Conservation (phyloP, 1,284 basidiomycete species). For the Boletellus dicymbophilus region DNA sequence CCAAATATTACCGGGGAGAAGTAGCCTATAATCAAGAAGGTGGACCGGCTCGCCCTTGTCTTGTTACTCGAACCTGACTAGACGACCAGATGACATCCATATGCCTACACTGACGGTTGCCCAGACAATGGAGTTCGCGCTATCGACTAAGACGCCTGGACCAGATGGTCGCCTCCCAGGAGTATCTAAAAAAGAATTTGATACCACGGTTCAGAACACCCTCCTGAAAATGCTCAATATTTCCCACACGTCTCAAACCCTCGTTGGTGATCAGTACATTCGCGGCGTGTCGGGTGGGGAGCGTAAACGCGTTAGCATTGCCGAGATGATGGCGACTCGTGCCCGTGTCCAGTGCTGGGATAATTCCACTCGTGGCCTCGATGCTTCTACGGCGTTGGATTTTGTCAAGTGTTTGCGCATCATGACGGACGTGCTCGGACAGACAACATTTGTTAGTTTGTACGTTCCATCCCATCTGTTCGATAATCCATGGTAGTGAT, state of each 20-base stretch:
- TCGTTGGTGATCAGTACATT: slow-evolving; percentile 84
- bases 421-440: slow-evolving; percentile 76
- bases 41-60: slow-evolving; percentile 12
- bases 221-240: slow-evolving; percentile 83
- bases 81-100: slow-evolving; percentile 63
- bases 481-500: slow-evolving; percentile 15
- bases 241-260: slow-evolving; percentile 71
- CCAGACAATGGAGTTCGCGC: slow-evolving; percentile 68
- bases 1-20: slow-evolving; percentile 75
- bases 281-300: slow-evolving; percentile 89
- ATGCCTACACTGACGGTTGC: slow-evolving; percentile 77
- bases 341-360: slow-evolving; percentile 83
- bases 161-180: slow-evolving; percentile 71
- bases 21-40: slow-evolving; percentile 85
- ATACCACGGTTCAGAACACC: slow-evolving; percentile 56
- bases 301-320: slow-evolving; percentile 85
- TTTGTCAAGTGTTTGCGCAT: slow-evolving; percentile 74
- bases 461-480: slow-evolving; percentile 39
- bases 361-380: slow-evolving; percentile 84
- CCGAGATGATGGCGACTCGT: slow-evolving; percentile 82
- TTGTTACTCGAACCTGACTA: slow-evolving; percentile 2
- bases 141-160: slow-evolving; percentile 69
- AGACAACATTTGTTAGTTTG: slow-evolving; percentile 79
- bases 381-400: slow-evolving; percentile 84
- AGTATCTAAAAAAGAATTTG: slow-evolving; percentile 60